Percentiles rank a stretch among this genome's conserved stretches.
Conservation (phyloP, 768 basidiomycete genomes). For the Termitomyces sp. region DNA sequence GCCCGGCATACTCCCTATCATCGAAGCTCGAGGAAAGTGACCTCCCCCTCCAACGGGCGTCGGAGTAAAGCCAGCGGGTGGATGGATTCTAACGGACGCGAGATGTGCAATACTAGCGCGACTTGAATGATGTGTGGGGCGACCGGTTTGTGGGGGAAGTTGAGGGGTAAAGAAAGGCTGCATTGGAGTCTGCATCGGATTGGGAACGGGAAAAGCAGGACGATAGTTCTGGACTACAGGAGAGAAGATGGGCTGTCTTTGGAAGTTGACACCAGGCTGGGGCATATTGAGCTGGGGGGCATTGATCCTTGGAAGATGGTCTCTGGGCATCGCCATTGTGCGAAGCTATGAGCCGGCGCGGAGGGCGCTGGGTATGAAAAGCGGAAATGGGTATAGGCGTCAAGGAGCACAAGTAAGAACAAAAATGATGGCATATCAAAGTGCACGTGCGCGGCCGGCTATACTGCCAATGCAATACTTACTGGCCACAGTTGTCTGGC, state of each 20-base stretch:
- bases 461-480: too few relatives aligned
- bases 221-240: conserved; percentile 60
- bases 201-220: conserved; percentile 43
- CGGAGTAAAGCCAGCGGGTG: conserved; percentile 43
- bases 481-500: too few relatives aligned
- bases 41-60: conserved; percentile 46
- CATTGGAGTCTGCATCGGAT: conserved; percentile 65
- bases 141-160: conserved; percentile 44
- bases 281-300: conserved; percentile 51
- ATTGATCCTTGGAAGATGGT: conserved; percentile 47
- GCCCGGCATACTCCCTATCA: conserved; percentile 33
- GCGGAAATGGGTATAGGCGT: neutral
- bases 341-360: conserved; percentile 3
- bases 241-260: conserved; percentile 50
- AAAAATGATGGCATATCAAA: conserved; percentile 8
- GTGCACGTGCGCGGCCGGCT: neutral
- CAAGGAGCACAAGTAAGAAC: neutral
- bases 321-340: conserved; percentile 39
- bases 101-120: conserved; percentile 60
- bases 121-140: conserved; percentile 51
- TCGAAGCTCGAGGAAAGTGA: conserved; percentile 48
- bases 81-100: conserved; percentile 53
- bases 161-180: conserved; percentile 58
- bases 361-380: neutral
- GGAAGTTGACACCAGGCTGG: conserved; percentile 38